A percentile compares a stretch with the other conserved stretches of the same genome.
These are phyloP conservation scores for Ogataea zsoltii DNA, from an alignment of 805 yeast species.

Conservation along the genomic window DNA sequence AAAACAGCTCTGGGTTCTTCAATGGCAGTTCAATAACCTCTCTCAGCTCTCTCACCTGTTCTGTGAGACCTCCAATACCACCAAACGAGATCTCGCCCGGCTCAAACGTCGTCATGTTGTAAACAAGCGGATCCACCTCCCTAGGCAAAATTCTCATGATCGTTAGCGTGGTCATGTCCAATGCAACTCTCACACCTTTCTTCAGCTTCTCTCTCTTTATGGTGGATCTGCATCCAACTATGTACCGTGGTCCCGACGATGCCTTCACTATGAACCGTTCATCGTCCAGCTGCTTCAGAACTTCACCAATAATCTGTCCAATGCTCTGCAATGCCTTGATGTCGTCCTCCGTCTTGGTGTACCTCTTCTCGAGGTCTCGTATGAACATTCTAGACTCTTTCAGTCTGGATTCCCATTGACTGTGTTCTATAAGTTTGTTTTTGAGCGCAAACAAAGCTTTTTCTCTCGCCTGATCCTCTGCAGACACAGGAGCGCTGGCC, in stretches of 20 bases:
- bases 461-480: conserved; percentile 44
- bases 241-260: conserved; percentile 94
- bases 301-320: conserved; percentile 97
- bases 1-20: conserved; percentile 93
- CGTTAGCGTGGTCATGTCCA: conserved; percentile 96
- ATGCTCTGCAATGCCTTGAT: conserved; percentile 96
- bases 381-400: conserved; percentile 81
- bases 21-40: conserved; percentile 97
- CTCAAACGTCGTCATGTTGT: conserved; percentile 96
- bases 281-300: conserved; percentile 89
- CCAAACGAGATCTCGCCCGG: conserved; percentile 96
- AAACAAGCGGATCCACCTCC: conserved; percentile 97
- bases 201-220: conserved; percentile 79
- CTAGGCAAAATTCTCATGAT: conserved; percentile 97
- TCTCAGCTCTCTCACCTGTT: conserved; percentile 93
- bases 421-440: conserved; percentile 85
- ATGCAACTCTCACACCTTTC: conserved; percentile 94
- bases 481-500: conserved; percentile 11
- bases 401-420: conserved; percentile 90
- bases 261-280: conserved; percentile 96
- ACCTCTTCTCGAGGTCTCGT: conserved; percentile 79
- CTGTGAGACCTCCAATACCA: conserved; percentile 94
- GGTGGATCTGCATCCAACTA: conserved; percentile 95
- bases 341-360: conserved; percentile 93
- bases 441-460: conserved; percentile 78